Evolutionary conservation across 2,329 filamentous ascomycete genomes (phyloP), one percentile per base, ranked within the genome.

Genomic region (Diaporthe sp.): DNA sequence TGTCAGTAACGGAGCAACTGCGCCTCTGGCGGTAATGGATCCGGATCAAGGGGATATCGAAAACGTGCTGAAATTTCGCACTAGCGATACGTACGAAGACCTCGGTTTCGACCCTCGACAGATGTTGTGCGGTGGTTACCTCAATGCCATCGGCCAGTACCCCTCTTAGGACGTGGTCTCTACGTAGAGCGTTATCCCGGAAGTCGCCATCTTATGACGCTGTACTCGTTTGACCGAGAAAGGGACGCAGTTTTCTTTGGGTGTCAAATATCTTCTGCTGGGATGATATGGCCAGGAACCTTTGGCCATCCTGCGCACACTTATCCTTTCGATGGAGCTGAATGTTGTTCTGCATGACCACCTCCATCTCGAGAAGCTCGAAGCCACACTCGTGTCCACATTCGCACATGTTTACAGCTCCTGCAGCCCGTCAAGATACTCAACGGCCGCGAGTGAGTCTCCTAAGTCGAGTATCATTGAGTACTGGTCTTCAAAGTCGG

Each of bases 41-140:
- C 13, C 58, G 22, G 72, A 51, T 22, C 67, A 49, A 17, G 69
- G 57, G 15, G 70, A 59, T 15, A 34, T 65, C 5, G 67, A 72
- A 42, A 68, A 44, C 17, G 15, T 37, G 22, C 65, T 51, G 17
- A 76, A 76, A 46, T 77, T 77, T 17, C 76, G 76, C 68, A 68
- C 62, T 19, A 77, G 68, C 55, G 74, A 82, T 61, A 82, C 85
- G 79, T 85, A 87, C 80, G 82, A 86, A 77, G 82, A 85, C 67
- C 79, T 86, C 39, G 86, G 85, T 0, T 86, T 87, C 74, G 83
- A 86, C 61, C 85, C 85, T 25, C 80, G 83, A 25, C 78, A 79
- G 12, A 79, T 87, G 61, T 81, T 86, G 44, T 82, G 83, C 42
- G 77, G 73, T 9, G 86, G 86, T 9, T 87, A 87, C 65, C 80